phyloP scores from a whole-genome alignment of 768 basidiomycete genomes.

The Suillus luteus region DNA sequence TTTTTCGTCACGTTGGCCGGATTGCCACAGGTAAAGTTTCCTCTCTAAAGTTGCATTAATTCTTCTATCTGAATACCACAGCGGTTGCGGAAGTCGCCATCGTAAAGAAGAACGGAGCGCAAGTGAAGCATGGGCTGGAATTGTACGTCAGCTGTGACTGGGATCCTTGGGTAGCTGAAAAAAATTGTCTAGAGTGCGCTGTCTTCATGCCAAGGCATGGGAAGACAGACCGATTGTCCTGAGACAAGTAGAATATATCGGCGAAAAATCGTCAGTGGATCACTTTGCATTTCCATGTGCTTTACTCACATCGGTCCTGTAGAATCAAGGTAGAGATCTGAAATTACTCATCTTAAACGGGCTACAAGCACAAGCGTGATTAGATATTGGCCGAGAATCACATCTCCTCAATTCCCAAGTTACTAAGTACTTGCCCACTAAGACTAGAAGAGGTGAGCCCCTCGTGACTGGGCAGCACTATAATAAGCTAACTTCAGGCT shows the following conservation, averaged over 20 bases:
- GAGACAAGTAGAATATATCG: conserved; percentile 86
- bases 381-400: conserved; percentile 78
- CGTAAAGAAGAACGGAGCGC: conserved; percentile 61
- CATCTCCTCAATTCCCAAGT: conserved; percentile 57
- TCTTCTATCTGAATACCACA: conserved; percentile 31
- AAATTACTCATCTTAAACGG: neutral
- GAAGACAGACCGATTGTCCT: conserved; percentile 85
- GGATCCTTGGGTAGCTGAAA: neutral
- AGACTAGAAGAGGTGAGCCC: conserved; percentile 61
- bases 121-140: conserved; percentile 75
- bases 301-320: conserved; percentile 3
- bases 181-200: conserved; percentile 58
- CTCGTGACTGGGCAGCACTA: neutral
- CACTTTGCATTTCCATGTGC: neutral
- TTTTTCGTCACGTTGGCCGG: conserved; percentile 77
- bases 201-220: conserved; percentile 85
- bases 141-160: conserved; percentile 45
- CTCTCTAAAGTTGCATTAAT: conserved; percentile 4
- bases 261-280: conserved; percentile 80
- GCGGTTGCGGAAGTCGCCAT: conserved; percentile 80
- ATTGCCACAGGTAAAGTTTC: conserved; percentile 65
- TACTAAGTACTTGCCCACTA: conserved; percentile 57
- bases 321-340: conserved; percentile 27
- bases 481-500: conserved; percentile 13
- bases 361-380: conserved; percentile 14